A percentile compares a stretch with the other conserved stretches of the same genome.
These are phyloP conservation scores for Scenedesmus sp. DNA, from an alignment of 163 green algal genomes.

Conservation along the genomic window DNA sequence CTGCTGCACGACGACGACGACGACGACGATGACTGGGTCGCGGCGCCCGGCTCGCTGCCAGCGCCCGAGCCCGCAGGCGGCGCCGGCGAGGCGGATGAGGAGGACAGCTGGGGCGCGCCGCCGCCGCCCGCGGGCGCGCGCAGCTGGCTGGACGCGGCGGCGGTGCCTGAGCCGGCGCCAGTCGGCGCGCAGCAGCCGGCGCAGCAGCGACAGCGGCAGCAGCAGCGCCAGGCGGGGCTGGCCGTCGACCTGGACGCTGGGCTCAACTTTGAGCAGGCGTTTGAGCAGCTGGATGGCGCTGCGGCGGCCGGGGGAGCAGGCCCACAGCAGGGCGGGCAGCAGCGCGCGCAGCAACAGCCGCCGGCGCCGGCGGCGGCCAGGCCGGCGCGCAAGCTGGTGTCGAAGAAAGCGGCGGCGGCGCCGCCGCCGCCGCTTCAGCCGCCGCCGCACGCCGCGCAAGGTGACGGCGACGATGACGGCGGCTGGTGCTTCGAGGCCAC, in stretches of 20 bases:
- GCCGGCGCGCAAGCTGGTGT: background rate
- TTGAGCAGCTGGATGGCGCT: no score
- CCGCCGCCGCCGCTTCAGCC: background rate
- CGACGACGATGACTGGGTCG: background rate
- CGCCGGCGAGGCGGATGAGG: background rate
- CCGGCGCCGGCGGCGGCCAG: background rate
- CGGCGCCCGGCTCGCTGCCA: no score
- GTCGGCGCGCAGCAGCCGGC: background rate
- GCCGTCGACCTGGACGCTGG: no score
- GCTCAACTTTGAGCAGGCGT: no score
- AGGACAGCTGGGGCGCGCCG: background rate
- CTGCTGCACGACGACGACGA: no score
- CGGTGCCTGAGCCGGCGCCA: background rate
- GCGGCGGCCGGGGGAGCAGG: no score
- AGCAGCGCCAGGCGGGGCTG: no score
- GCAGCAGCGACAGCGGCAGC: no score
- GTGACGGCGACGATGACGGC: background rate
- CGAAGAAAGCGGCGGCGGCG: background rate
- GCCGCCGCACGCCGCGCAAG: conserved; percentile 1
- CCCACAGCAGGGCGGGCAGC: no score
- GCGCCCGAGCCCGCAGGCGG: background rate
- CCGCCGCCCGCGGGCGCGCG: background rate
- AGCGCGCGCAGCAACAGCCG: no score
- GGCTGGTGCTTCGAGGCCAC: conserved; percentile 1
- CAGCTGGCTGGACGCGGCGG: background rate